These are phyloP conservation scores for Xylariomycetidae sp. DNA, from an alignment of 2,329 filamentous ascomycete genomes.

Conservation along the genomic window DNA sequence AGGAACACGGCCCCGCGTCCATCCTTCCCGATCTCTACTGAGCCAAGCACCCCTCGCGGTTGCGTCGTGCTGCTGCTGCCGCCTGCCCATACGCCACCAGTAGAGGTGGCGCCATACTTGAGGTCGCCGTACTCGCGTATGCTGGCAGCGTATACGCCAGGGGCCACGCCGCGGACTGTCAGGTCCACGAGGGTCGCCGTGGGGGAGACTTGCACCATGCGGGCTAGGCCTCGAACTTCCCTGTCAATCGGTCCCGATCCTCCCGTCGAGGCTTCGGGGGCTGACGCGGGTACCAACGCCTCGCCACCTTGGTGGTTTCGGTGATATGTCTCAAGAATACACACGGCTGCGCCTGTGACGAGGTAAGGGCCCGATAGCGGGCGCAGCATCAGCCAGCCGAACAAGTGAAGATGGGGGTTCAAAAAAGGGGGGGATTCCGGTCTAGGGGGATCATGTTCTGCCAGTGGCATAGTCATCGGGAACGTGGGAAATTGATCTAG, in stretches of 20 bases:
- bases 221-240: conserved; percentile 76
- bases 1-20: conserved; percentile 78
- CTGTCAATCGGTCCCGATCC: conserved; percentile 31
- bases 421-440: conserved; percentile 4
- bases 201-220: conserved; percentile 87
- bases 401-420: conserved; percentile 8
- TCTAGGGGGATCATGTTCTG: too few species aligned
- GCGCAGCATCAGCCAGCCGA: conserved; percentile 18
- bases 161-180: conserved; percentile 74
- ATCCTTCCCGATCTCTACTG: conserved; percentile 67
- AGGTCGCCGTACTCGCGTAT: conserved; percentile 86
- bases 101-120: conserved; percentile 74
- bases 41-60: conserved; percentile 59
- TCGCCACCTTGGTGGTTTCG: conserved; percentile 51
- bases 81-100: conserved; percentile 74
- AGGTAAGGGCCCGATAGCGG: too few species aligned
- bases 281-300: conserved; percentile 28
- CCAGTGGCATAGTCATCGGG: too few species aligned
- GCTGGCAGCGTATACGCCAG: conserved; percentile 78
- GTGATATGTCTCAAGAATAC: conserved; percentile 81
- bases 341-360: conserved; percentile 77
- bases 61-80: conserved; percentile 34
- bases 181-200: conserved; percentile 80
- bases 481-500: too few species aligned
- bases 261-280: conserved; percentile 26